Evolutionary conservation across 306 rosid genomes (phyloP), one percentile per base, ranked within the genome.

Genomic region (Trifolium pratense): DNA sequence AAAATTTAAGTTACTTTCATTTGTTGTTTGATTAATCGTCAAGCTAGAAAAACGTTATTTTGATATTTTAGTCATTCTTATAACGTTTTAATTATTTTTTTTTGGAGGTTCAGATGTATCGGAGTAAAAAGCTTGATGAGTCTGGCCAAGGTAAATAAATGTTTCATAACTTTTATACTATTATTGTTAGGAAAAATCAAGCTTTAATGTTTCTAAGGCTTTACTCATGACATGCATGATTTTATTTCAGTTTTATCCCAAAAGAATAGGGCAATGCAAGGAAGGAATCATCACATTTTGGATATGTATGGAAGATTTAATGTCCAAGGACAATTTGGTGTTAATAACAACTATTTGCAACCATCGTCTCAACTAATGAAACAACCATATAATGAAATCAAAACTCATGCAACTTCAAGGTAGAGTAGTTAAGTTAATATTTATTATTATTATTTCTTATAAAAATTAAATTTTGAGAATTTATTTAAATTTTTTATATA

Each of bases 61-160:
- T 34, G 37, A 8, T 34, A 0, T 34, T 3, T 40, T 42, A 9
- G 12, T 39, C 5, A 11, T 13, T 49, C 21, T n/a, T 29, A 3
- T 45, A 37, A 56, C 25, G 13, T 7, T 16, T 29, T 51, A 70
- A 52, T 58, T 15, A 9, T 43, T 74, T 42, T 21, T 52, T 70
- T 43, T 25, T 62, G 25, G 9, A 65, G 31, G 45, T 57, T 80
- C 85, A 92, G 92, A 91, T 93, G 97, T 93, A 93, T 55, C 83
- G 98, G 73, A 91, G 96, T 81, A 93, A 91, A 81, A 93, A 89
- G 82, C 90, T 91, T 71, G 97, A 89, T 61, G 91, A 87, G 73
- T 76, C 87, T 52, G 98, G 96, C 72, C 96, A 85, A 91, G 98
- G 98, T 93, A 20, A 20, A 69, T 3, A 39, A 18, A 18, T 16